phyloP scores from a whole-genome alignment of 1,284 basidiomycete genomes.

The Cryptococcus amylolentus region DNA sequence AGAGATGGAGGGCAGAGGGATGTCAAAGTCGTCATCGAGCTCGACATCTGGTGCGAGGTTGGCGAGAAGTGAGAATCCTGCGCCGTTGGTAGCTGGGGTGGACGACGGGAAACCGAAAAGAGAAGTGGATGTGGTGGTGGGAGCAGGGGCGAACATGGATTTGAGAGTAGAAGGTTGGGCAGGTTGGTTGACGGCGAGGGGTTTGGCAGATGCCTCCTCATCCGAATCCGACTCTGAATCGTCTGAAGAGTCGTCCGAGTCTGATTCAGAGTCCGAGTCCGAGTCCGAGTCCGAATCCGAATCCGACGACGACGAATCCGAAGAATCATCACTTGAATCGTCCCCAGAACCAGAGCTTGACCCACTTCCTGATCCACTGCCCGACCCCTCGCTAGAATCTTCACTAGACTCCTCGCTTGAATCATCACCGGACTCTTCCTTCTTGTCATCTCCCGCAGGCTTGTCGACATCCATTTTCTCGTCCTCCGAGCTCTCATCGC shows the following conservation, averaged over 20 bases:
- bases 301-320: background rate
- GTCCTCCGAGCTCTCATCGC: background rate
- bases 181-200: background rate
- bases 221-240: conserved; percentile 16
- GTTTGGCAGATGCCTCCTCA: conserved; percentile 5
- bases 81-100: background rate
- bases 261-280: conserved; percentile 10
- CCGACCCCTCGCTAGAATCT: background rate
- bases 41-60: conserved; percentile 42
- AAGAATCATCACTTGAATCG: conserved; percentile 3
- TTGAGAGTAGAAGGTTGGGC: conserved; percentile 2
- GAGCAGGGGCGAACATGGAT: conserved; percentile 3
- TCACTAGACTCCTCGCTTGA: conserved; percentile 1
- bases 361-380: background rate
- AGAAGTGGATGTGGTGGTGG: conserved; percentile 8
- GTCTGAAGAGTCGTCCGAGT: conserved; percentile 13
- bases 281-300: conserved; percentile 5
- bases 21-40: conserved; percentile 43
- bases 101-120: conserved; percentile 3
- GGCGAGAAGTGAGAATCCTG: conserved; percentile 40
- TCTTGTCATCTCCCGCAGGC: conserved; percentile 1
- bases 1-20: conserved; percentile 24
- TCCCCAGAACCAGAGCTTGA: background rate
- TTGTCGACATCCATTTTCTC: conserved; percentile 13
- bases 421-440: conserved; percentile 7